Conservation (phyloP, 345 rosid species). For the Geranium brycei region DNA sequence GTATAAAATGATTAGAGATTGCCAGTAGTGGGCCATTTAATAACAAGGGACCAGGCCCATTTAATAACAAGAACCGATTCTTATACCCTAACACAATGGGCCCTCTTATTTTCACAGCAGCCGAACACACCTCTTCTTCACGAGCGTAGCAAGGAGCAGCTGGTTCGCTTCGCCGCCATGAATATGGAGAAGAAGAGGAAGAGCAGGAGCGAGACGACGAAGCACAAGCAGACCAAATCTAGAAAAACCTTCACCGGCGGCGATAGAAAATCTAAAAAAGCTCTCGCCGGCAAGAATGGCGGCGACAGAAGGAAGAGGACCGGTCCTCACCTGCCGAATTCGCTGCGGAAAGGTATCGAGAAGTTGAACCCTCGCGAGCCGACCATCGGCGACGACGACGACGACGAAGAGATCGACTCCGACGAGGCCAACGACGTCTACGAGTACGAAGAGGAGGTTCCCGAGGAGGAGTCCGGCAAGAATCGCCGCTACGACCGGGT, state of each 20-base stretch:
- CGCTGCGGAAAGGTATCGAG: conserved; percentile 48
- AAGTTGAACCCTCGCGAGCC: conserved; percentile 19
- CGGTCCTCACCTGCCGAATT: conserved; percentile 66
- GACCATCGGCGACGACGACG: conserved; percentile 12
- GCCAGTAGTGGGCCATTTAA: too few relatives aligned
- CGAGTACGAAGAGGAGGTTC: conserved; percentile 69
- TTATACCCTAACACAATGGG: too few relatives aligned
- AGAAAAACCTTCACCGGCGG: not conserved
- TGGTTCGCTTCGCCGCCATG: not conserved
- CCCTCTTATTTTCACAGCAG: too few relatives aligned
- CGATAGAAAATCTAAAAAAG: not conserved
- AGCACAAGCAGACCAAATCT: not conserved
- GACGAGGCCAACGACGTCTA: conserved; percentile 48
- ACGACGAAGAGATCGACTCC: conserved; percentile 39
- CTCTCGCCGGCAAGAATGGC: not conserved
- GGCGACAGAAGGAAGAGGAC: conserved; percentile 19
- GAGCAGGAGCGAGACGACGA: not conserved
- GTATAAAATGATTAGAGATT: too few relatives aligned
- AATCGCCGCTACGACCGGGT: conserved; percentile 68
- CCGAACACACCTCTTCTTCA: not conserved
- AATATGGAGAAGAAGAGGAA: conserved; percentile 17
- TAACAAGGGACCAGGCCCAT: too few relatives aligned
- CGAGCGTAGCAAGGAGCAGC: too few relatives aligned
- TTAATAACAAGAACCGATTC: too few relatives aligned
- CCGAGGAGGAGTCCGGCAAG: conserved; percentile 67